These are phyloP conservation scores for Beauveria medogensis DNA, from an alignment of 2,329 filamentous ascomycete genomes.

Conservation along the genomic window DNA sequence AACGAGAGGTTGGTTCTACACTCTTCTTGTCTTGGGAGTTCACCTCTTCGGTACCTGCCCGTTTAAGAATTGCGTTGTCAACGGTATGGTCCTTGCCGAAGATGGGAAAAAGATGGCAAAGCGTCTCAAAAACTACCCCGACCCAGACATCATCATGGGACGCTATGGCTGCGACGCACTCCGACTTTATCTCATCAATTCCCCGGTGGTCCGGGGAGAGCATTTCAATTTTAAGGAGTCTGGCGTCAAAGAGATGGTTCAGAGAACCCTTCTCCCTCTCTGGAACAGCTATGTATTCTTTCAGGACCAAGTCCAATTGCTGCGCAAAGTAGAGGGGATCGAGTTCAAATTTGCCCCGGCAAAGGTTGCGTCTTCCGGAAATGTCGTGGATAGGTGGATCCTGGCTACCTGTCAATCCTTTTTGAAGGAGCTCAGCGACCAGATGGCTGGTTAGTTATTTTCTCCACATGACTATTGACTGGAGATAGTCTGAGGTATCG, in stretches of 20 bases:
- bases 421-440: slow-evolving; percentile 41
- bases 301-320: slow-evolving; percentile 72
- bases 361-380: slow-evolving; percentile 63
- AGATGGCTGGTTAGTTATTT: too few species aligned
- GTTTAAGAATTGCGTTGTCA: slow-evolving; percentile 95
- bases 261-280: slow-evolving; percentile 79
- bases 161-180: slow-evolving; percentile 89
- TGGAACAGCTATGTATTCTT: slow-evolving; percentile 99
- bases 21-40: slow-evolving; percentile 77
- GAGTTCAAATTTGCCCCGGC: slow-evolving; percentile 75
- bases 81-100: slow-evolving; percentile 86
- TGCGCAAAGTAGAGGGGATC: slow-evolving; percentile 76
- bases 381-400: slow-evolving; percentile 96
- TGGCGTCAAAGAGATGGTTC: slow-evolving; percentile 90
- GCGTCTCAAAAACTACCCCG: slow-evolving; percentile 90
- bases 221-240: slow-evolving; percentile 84
- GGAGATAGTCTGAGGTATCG: too few species aligned
- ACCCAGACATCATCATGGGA: slow-evolving; percentile 73
- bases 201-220: slow-evolving; percentile 86
- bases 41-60: slow-evolving; percentile 78
- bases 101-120: slow-evolving; percentile 99
- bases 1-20: slow-evolving; percentile 96
- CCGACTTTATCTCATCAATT: slow-evolving; percentile 93
- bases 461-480: too few species aligned
- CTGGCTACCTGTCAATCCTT: slow-evolving; percentile 86